phyloP scores from a whole-genome alignment of 208 protist species.

The Crithidia expoeki region DNA sequence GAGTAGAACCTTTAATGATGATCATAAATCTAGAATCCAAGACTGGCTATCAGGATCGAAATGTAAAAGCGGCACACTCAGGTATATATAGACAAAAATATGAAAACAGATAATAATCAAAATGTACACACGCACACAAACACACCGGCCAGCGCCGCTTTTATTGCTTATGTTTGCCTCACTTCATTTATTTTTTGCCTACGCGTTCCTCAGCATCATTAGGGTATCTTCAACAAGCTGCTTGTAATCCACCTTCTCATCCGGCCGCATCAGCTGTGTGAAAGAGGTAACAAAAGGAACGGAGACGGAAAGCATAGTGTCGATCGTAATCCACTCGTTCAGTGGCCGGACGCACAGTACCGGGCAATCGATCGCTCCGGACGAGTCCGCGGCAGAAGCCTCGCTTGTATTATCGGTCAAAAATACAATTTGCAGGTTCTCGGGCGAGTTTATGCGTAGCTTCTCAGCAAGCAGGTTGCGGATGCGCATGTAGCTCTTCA shows the following conservation, averaged over 20 bases:
- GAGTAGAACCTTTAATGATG: too few species aligned
- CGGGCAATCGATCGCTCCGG: constrained; percentile 40
- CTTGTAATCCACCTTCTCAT: constrained; percentile 35
- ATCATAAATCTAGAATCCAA: too few species aligned
- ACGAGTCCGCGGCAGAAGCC: constrained; percentile 57
- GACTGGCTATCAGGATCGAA: too few species aligned
- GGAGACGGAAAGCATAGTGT: constrained; percentile 45
- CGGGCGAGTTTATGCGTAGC: constrained; percentile 16
- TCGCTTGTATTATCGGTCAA: constrained; percentile 62
- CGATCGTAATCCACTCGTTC: constrained; percentile 53
- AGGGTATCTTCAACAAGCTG: constrained; percentile 13
- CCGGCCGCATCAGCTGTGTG: constrained; percentile 41
- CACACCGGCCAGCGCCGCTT: too few species aligned
- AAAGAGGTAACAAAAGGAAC: constrained; percentile 50
- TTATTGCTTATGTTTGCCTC: too few species aligned
- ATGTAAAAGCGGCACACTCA: too few species aligned
- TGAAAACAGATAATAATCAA: too few species aligned
- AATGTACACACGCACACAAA: too few species aligned
- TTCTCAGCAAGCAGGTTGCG: constrained; percentile 31
- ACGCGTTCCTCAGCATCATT: not conserved
- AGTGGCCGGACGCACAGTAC: constrained; percentile 55
- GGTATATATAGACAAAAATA: too few species aligned
- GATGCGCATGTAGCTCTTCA: constrained; percentile 73
- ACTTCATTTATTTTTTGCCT: not conserved
- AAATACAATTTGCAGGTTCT: constrained; percentile 57